Percentiles rank a stretch among this genome's conserved stretches.
Evolutionary conservation across 805 yeast species (phyloP).

Genomic region (Cyberlindnera euphorbiiphila): DNA sequence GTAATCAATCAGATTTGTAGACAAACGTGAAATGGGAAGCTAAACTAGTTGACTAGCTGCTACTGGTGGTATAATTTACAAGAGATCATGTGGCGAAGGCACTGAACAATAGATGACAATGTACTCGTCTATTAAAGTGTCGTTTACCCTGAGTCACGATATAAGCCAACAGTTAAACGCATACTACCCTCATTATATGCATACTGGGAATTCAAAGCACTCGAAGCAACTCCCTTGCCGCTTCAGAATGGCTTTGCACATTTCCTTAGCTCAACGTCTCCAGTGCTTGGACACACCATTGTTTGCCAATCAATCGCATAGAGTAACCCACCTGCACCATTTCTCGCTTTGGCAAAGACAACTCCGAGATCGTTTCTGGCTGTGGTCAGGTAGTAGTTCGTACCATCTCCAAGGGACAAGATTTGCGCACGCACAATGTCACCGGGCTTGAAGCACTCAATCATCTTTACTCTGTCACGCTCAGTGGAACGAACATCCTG

Average conservation of each 20-base stretch:
- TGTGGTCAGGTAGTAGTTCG: conserved; percentile 83
- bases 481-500: conserved; percentile 92
- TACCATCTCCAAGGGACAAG: conserved; percentile 87
- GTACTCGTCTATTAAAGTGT: too few relatives aligned
- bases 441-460: conserved; percentile 83
- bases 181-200: too few relatives aligned
- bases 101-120: too few relatives aligned
- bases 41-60: too few relatives aligned
- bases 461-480: conserved; percentile 77
- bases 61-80: too few relatives aligned
- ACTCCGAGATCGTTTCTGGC: conserved; percentile 93
- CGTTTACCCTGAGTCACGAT: too few relatives aligned
- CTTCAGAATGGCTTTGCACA: conserved; percentile 82
- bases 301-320: conserved; percentile 94
- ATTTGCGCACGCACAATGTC: conserved; percentile 85
- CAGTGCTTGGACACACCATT: conserved; percentile 77
- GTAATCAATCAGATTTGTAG: too few relatives aligned
- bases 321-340: conserved; percentile 72
- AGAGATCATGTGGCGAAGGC: too few relatives aligned
- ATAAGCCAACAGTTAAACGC: too few relatives aligned
- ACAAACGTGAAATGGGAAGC: too few relatives aligned
- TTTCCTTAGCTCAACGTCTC: conserved; percentile 73
- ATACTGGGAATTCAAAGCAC: too few relatives aligned
- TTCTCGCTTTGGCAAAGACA: conserved; percentile 69
- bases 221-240: too few relatives aligned